Conservation (phyloP, 1,139 yeast species). For the Sugiyamaella castrensis region DNA sequence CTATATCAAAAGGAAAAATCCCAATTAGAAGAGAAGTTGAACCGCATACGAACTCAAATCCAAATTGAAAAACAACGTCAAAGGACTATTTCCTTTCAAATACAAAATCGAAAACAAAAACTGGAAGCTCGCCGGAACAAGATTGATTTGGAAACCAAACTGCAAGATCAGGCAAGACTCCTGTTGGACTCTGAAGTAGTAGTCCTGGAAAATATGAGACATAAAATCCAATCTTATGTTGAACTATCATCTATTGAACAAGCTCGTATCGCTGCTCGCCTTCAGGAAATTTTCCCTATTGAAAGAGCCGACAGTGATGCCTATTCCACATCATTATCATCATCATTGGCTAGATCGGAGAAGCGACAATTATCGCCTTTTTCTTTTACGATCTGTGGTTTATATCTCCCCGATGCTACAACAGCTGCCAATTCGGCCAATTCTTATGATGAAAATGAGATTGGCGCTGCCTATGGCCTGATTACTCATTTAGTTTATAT, state of each 20-base stretch:
- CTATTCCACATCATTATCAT: background rate
- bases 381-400: conserved; percentile 40
- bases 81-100: conserved; percentile 7
- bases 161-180: conserved; percentile 16
- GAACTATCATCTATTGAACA: conserved; percentile 22
- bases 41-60: conserved; percentile 5
- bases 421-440: conserved; percentile 25
- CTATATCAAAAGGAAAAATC: conserved; percentile 1
- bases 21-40: conserved; percentile 4
- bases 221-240: conserved; percentile 11
- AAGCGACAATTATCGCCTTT: conserved; percentile 23
- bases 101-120: conserved; percentile 16
- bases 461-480: conserved; percentile 52
- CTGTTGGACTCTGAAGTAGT: conserved; percentile 12
- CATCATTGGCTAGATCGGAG: no score
- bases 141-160: conserved; percentile 13
- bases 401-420: conserved; percentile 27
- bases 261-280: conserved; percentile 28
- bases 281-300: conserved; percentile 40
- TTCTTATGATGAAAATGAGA: conserved; percentile 37
- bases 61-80: conserved; percentile 1
- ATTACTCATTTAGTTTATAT: conserved; percentile 45
- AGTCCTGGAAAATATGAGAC: background rate
- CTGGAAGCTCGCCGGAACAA: conserved; percentile 14
- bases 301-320: conserved; percentile 23